Percentiles rank a stretch among this genome's conserved stretches.
Evolutionary conservation across 345 rosid species (phyloP).

Genomic region (Populus alba): DNA sequence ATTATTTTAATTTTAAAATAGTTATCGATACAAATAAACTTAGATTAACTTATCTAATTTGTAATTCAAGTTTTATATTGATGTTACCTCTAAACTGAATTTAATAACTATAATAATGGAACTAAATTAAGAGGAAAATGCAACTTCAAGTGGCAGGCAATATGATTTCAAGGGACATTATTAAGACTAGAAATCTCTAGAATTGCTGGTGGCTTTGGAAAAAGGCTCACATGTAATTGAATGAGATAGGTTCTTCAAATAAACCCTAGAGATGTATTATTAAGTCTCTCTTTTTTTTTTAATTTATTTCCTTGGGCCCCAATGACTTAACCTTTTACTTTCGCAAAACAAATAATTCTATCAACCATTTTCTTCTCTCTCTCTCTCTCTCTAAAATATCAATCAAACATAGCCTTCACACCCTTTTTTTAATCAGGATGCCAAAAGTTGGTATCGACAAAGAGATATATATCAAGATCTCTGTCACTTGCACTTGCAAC

Average conservation of each 20-base stretch:
- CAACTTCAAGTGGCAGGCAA: not conserved
- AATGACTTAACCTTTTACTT: not conserved
- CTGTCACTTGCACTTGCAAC: not conserved
- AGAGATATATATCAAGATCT: too few relatives aligned
- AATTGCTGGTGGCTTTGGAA: not conserved
- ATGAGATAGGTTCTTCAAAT: not conserved
- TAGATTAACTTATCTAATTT: too few relatives aligned
- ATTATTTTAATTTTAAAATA: too few relatives aligned
- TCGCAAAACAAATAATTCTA: not conserved
- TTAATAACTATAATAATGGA: too few relatives aligned
- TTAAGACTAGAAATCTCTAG: not conserved
- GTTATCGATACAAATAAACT: too few relatives aligned
- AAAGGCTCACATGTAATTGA: not conserved
- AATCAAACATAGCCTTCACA: conserved; percentile 4
- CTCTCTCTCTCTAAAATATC: too few relatives aligned
- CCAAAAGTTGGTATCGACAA: not conserved
- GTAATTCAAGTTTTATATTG: too few relatives aligned
- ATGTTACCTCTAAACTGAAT: rapidly evolving
- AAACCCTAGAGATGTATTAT: conserved; percentile 7
- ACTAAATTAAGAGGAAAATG: too few relatives aligned
- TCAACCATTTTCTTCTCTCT: too few relatives aligned
- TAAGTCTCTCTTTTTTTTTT: not conserved
- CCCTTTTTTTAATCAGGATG: not conserved
- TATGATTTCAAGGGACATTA: not conserved
- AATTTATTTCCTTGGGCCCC: not conserved